Evolutionary conservation across 768 basidiomycete species (phyloP).

Genomic region (Xerocomellus chrysenteron): DNA sequence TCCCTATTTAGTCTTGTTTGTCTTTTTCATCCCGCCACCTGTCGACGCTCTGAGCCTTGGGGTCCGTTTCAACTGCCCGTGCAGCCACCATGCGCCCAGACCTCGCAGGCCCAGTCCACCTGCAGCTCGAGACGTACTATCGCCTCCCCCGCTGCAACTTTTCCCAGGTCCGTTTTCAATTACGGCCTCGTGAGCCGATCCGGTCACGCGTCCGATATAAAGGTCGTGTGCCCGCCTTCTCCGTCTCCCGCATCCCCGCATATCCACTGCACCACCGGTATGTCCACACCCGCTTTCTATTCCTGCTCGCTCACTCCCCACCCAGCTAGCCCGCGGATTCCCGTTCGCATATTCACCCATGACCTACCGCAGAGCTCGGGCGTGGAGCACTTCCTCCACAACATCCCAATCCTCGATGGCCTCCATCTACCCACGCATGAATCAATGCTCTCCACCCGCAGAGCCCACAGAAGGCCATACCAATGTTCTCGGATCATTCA

Average conservation of each 20-base stretch:
- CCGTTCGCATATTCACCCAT: neutral
- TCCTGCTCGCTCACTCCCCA: neutral
- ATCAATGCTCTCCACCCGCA: conserved; percentile 22
- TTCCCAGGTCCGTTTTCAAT: conserved; percentile 10
- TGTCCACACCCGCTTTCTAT: neutral
- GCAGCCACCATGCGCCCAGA: neutral
- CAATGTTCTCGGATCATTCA: conserved; percentile 39
- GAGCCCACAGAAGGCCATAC: conserved; percentile 24
- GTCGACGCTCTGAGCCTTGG: too few species aligned
- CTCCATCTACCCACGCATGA: conserved; percentile 24
- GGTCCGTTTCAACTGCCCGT: neutral
- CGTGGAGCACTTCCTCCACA: conserved; percentile 23
- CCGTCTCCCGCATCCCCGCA: neutral
- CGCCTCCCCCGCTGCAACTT: conserved; percentile 5
- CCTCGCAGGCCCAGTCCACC: too few species aligned
- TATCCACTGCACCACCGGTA: neutral
- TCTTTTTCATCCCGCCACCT: conserved; percentile 16
- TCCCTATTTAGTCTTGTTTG: conserved; percentile 36
- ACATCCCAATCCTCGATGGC: conserved; percentile 26
- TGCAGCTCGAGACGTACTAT: conserved; percentile 7
- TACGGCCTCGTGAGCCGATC: conserved; percentile 11
- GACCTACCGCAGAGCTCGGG: conserved; percentile 7
- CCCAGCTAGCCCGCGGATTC: neutral
- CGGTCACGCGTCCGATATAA: conserved; percentile 15
- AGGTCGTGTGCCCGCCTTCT: conserved; percentile 26